Evolutionary conservation across 75 land plant genomes (phyloP).

Genomic region (Picea glauca): DNA sequence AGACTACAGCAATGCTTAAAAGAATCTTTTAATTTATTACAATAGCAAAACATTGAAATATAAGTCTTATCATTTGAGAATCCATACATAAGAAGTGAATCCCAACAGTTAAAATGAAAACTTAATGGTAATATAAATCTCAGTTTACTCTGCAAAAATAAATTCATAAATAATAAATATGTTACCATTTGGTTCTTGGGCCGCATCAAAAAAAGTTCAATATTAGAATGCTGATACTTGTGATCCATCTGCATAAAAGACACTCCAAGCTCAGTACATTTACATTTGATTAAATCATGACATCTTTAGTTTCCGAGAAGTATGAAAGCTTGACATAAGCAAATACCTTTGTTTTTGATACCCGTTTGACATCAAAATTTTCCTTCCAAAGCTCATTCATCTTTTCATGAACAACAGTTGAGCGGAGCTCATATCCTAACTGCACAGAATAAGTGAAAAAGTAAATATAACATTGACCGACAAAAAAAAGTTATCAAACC

Average conservation of each 20-base stretch:
- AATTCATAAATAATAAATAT: background rate
- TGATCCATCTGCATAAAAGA: slow-evolving; percentile 70
- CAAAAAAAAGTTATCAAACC: background rate
- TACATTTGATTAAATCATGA: background rate
- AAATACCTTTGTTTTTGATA: slow-evolving; percentile 75
- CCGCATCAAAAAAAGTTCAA: slow-evolving; percentile 70
- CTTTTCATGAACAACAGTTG: slow-evolving; percentile 68
- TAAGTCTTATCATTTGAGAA: background rate
- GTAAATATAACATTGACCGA: background rate
- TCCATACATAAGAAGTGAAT: background rate
- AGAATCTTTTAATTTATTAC: background rate
- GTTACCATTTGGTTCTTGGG: slow-evolving; percentile 19
- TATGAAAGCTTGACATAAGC: background rate
- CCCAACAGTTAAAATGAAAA: background rate
- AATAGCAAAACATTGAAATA: background rate
- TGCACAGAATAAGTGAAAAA: slow-evolving; percentile 12
- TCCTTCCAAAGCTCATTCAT: slow-evolving; percentile 76
- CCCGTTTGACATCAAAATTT: slow-evolving; percentile 69
- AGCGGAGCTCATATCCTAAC: slow-evolving; percentile 93
- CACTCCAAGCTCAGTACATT: background rate
- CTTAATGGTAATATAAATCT: background rate
- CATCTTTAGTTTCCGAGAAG: background rate
- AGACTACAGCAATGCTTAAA: background rate
- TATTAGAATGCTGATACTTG: slow-evolving; percentile 77
- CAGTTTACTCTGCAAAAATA: background rate